A percentile compares a stretch with the other conserved stretches of the same genome.
These are phyloP conservation scores for Brettanomyces naardenensis DNA, from an alignment of 805 yeast genomes.

Conservation along the genomic window DNA sequence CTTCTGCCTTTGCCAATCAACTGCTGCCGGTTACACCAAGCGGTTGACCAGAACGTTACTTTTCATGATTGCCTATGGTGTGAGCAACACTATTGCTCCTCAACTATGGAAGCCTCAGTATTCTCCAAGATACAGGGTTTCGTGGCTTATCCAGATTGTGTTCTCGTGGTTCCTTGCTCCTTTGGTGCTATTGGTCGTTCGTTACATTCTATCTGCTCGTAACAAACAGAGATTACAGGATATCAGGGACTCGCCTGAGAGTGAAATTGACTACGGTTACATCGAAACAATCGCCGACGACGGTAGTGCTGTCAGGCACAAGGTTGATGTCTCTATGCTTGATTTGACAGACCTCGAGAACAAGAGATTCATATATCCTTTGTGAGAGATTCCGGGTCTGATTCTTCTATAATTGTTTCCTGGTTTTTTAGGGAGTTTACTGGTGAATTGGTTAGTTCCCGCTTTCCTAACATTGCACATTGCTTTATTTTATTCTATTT, in stretches of 20 bases:
- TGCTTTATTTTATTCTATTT: too few species aligned
- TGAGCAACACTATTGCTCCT: constrained; percentile 44
- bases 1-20: constrained; percentile 20
- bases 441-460: too few species aligned
- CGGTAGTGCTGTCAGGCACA: constrained; percentile 21
- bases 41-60: constrained; percentile 36
- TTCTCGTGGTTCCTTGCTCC: constrained; percentile 39
- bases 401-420: too few species aligned
- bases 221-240: constrained; percentile 25
- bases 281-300: constrained; percentile 16
- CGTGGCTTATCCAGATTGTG: constrained; percentile 46
- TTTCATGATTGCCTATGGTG: constrained; percentile 35
- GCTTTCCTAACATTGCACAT: too few species aligned
- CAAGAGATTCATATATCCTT: constrained; percentile 38
- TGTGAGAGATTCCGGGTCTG: too few species aligned
- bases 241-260: constrained; percentile 8
- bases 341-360: constrained; percentile 46
- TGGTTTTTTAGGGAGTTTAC: too few species aligned
- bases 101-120: constrained; percentile 42
- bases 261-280: constrained; percentile 15
- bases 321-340: constrained; percentile 34
- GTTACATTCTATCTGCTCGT: constrained; percentile 30
- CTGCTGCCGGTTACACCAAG: constrained; percentile 44
- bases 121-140: constrained; percentile 36
- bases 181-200: constrained; percentile 29